Percentiles rank a stretch among this genome's conserved stretches.
These are phyloP conservation scores for Podaxis sp. DNA, from an alignment of 768 basidiomycete genomes.

Conservation along the genomic window DNA sequence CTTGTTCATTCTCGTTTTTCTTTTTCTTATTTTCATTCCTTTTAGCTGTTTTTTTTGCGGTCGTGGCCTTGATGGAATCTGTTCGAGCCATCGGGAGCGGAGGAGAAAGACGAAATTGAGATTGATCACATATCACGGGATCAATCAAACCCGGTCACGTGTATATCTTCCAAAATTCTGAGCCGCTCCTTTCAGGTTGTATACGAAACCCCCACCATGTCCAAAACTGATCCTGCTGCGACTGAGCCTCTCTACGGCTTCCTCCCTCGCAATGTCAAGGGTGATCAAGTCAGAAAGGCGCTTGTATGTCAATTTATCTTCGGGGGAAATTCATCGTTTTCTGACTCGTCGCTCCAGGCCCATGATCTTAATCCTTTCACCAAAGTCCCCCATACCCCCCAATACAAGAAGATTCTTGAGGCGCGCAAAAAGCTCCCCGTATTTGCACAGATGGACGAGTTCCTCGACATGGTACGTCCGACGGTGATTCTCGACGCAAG, in stretches of 20 bases:
- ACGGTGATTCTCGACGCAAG: constrained; percentile 26
- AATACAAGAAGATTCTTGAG: constrained; percentile 86
- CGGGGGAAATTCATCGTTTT: background rate
- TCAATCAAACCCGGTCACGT: constrained; percentile 3
- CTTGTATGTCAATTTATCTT: constrained; percentile 49
- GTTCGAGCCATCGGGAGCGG: constrained; percentile 5
- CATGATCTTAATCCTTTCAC: constrained; percentile 89
- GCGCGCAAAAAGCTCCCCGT: constrained; percentile 88
- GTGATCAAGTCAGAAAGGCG: constrained; percentile 61
- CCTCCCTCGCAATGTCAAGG: constrained; percentile 65
- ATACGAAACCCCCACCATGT: background rate
- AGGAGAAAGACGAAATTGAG: background rate
- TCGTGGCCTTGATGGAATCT: background rate
- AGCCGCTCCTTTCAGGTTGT: too few species aligned
- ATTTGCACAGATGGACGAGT: constrained; percentile 89
- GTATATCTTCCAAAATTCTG: background rate
- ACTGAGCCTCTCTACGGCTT: constrained; percentile 72
- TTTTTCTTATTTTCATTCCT: background rate
- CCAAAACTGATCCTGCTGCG: background rate
- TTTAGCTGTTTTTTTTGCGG: background rate
- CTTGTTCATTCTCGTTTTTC: background rate
- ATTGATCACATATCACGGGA: background rate
- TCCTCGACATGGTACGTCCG: constrained; percentile 77
- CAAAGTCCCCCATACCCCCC: constrained; percentile 65
- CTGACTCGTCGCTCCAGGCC: constrained; percentile 43